phyloP scores from a whole-genome alignment of 768 basidiomycete species.

The Panaeolus papilionaceus region DNA sequence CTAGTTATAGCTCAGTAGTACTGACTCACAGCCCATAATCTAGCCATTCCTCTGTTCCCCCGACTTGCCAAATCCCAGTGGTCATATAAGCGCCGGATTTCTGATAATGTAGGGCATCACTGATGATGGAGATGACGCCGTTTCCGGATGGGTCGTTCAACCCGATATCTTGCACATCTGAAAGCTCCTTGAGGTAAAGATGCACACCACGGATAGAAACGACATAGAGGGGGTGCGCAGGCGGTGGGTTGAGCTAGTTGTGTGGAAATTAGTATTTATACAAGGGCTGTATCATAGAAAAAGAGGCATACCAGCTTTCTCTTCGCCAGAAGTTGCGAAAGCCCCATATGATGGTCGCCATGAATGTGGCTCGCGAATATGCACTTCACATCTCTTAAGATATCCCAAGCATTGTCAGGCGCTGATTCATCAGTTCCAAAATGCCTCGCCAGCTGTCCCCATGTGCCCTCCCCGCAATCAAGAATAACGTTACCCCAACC shows the following conservation, averaged over 20 bases:
- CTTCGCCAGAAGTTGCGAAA: constrained; percentile 74
- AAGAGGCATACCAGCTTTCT: constrained; percentile 60
- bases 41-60: constrained; percentile 52
- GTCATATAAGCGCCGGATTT: constrained; percentile 41
- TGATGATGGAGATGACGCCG: constrained; percentile 61
- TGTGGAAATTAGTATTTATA: neutral
- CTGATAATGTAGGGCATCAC: constrained; percentile 60
- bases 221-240: constrained; percentile 70
- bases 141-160: constrained; percentile 51
- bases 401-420: constrained; percentile 53
- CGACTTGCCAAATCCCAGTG: constrained; percentile 48
- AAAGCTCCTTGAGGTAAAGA: constrained; percentile 74
- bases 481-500: constrained; percentile 76
- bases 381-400: constrained; percentile 74
- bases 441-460: constrained; percentile 84
- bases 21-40: constrained; percentile 43
- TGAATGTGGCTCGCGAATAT: constrained; percentile 92
- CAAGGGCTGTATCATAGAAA: neutral
- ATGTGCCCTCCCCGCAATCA: constrained; percentile 92
- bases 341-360: constrained; percentile 90
- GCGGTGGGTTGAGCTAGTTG: constrained; percentile 66
- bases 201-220: constrained; percentile 63
- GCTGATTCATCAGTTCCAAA: constrained; percentile 60
- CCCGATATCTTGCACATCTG: constrained; percentile 76
- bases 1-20: no score